Conservation (phyloP, 192 early-diverging fungal species). For the Coemansia sp. region DNA sequence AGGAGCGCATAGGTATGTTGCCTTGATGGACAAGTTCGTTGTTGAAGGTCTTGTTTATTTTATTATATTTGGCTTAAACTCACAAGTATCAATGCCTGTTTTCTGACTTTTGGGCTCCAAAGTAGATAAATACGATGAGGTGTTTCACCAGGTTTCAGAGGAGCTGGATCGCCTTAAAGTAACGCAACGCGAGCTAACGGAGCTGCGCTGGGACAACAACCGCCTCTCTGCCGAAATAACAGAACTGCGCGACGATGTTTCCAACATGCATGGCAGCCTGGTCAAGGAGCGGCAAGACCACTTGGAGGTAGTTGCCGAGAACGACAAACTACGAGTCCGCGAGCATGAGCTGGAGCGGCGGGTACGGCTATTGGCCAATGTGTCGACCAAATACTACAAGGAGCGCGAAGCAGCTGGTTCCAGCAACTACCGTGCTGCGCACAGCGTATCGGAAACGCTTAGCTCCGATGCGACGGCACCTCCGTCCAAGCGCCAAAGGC, state of each 20-base stretch:
- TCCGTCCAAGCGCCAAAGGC: slow-evolving; percentile 39
- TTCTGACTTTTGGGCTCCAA: not conserved
- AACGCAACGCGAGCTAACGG: slow-evolving; percentile 41
- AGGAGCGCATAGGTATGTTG: slow-evolving; percentile 50
- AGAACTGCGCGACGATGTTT: slow-evolving; percentile 40
- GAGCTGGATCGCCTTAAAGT: slow-evolving; percentile 47
- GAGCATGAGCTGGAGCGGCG: slow-evolving; percentile 50
- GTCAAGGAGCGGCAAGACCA: slow-evolving; percentile 48
- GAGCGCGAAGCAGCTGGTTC: slow-evolving; percentile 20
- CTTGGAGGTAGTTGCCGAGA: slow-evolving; percentile 47
- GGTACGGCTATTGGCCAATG: slow-evolving; percentile 35
- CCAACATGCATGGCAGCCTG: slow-evolving; percentile 31
- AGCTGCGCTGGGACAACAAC: slow-evolving; percentile 51
- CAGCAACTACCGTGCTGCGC: not conserved
- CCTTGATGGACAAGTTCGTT: too few relatives aligned
- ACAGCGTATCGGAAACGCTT: slow-evolving; percentile 11
- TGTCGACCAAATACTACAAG: slow-evolving; percentile 38
- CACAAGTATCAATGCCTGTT: not conserved
- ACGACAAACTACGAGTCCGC: slow-evolving; percentile 46
- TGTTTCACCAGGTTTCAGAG: slow-evolving; percentile 35
- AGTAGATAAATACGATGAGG: slow-evolving; percentile 53
- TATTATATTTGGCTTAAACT: not conserved
- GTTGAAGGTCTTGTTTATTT: not conserved
- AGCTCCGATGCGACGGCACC: slow-evolving; percentile 21
- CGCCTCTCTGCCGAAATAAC: slow-evolving; percentile 26